Evolutionary conservation across 257 asterid species (phyloP).

Genomic region (Eucommia ulmoides): DNA sequence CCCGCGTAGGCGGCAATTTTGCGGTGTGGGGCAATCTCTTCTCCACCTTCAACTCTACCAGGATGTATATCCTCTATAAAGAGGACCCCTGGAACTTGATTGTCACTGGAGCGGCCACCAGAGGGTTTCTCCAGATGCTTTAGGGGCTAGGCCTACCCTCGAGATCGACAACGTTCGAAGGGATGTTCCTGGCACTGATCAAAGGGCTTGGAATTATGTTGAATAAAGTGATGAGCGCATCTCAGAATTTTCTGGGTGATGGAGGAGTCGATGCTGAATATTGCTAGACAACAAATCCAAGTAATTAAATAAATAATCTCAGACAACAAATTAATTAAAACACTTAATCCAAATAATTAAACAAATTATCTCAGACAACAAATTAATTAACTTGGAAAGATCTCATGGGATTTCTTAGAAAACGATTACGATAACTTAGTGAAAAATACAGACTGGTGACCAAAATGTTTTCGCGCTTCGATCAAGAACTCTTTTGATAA

Average conservation of each 20-base stretch:
- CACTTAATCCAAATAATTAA: too few relatives aligned
- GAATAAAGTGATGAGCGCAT: conserved; percentile 15
- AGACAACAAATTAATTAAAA: too few relatives aligned
- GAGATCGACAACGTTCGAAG: conserved; percentile 19
- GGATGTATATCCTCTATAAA: conserved; percentile 20
- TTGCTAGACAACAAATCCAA: too few relatives aligned
- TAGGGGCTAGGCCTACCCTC: conserved; percentile 17
- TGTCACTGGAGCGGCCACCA: conserved; percentile 23
- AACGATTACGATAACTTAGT: too few relatives aligned
- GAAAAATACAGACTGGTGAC: too few relatives aligned
- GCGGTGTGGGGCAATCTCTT: conserved; percentile 29
- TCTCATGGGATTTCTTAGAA: conserved; percentile 5
- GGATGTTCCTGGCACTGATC: conserved; percentile 18
- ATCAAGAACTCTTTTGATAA: too few relatives aligned
- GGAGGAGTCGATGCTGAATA: conserved; percentile 9
- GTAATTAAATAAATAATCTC: too few relatives aligned
- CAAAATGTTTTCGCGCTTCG: too few relatives aligned
- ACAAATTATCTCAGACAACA: too few relatives aligned
- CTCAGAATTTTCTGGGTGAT: conserved; percentile 10
- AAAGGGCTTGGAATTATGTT: conserved; percentile 28
- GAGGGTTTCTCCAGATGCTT: conserved; percentile 21
- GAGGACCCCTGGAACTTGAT: conserved; percentile 35
- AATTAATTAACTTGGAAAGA: too few relatives aligned
- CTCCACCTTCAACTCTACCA: conserved; percentile 18
- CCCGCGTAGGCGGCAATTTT: conserved; percentile 21